Conservation (phyloP, 176 grass and related monocot species). For the Juncus effusus region DNA sequence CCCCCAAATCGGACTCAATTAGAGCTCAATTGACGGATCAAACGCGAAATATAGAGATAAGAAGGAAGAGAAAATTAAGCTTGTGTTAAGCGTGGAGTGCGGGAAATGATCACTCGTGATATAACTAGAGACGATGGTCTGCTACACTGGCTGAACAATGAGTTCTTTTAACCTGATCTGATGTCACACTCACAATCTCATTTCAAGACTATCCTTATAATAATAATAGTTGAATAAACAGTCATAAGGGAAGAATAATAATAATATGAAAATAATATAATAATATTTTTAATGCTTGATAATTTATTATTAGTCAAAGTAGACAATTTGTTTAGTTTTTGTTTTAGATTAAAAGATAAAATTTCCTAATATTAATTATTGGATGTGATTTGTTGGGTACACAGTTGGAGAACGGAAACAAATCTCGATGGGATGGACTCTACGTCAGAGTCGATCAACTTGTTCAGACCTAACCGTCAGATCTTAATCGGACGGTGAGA, state of each 20-base stretch:
- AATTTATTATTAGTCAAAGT: neutral
- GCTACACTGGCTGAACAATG: no score
- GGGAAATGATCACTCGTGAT: conserved; percentile 9
- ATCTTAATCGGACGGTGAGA: neutral
- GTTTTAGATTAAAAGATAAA: neutral
- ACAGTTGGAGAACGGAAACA: neutral
- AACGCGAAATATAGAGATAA: neutral
- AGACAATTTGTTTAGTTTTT: neutral
- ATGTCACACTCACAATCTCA: no score
- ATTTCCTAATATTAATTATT: neutral
- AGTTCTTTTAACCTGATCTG: no score
- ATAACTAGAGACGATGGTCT: no score
- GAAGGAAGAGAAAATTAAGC: neutral
- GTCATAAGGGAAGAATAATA: no score
- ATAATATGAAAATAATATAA: no score
- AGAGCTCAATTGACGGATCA: neutral
- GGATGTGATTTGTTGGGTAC: conserved; percentile 1
- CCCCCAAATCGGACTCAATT: neutral
- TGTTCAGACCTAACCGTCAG: neutral
- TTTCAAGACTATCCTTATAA: no score
- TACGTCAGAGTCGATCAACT: neutral
- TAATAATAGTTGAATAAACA: no score
- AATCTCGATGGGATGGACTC: neutral
- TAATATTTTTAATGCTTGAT: conserved; percentile 1
- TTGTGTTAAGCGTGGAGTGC: conserved; percentile 5